Percentiles rank a stretch among this genome's conserved stretches.
Conservation (phyloP, 352 stramenopile species). For the Saprolegnia diclina region DNA sequence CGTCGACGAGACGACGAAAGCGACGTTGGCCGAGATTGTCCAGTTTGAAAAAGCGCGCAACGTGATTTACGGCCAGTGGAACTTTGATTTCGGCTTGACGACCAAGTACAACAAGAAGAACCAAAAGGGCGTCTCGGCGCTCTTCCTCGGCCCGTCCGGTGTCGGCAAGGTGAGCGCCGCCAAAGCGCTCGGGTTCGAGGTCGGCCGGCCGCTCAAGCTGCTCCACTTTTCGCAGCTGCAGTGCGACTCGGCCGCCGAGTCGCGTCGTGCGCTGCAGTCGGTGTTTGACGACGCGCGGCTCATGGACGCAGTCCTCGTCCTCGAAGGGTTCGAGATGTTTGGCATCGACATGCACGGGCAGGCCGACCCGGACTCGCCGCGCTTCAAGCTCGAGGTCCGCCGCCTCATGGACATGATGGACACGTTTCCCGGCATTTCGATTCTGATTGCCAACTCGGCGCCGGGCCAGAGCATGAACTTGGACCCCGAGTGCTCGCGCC, state of each 20-base stretch:
- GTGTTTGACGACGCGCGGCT: slow-evolving; percentile 84
- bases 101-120: slow-evolving; percentile 59
- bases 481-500: slow-evolving; percentile 63
- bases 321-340: slow-evolving; percentile 85
- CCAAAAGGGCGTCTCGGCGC: slow-evolving; percentile 74
- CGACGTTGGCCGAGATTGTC: slow-evolving; percentile 60
- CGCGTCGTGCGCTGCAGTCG: slow-evolving; percentile 59
- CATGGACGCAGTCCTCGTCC: slow-evolving; percentile 79
- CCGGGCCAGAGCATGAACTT: slow-evolving; percentile 35
- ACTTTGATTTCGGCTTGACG: slow-evolving; percentile 60
- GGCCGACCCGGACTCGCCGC: slow-evolving; percentile 69
- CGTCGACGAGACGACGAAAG: slow-evolving; percentile 56
- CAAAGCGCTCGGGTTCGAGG: slow-evolving; percentile 79
- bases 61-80: slow-evolving; percentile 83
- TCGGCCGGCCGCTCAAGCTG: slow-evolving; percentile 74
- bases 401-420: slow-evolving; percentile 74
- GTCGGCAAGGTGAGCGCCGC: slow-evolving; percentile 72
- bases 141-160: slow-evolving; percentile 61
- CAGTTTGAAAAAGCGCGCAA: slow-evolving; percentile 80
- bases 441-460: slow-evolving; percentile 52
- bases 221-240: slow-evolving; percentile 74
- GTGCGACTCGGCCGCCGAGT: slow-evolving; percentile 66
- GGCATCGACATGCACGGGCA: slow-evolving; percentile 40
- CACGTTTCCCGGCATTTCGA: slow-evolving; percentile 68
- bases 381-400: slow-evolving; percentile 68